Evolutionary conservation across 1,284 basidiomycete genomes (phyloP).

Genomic region (Puccinia horiana): DNA sequence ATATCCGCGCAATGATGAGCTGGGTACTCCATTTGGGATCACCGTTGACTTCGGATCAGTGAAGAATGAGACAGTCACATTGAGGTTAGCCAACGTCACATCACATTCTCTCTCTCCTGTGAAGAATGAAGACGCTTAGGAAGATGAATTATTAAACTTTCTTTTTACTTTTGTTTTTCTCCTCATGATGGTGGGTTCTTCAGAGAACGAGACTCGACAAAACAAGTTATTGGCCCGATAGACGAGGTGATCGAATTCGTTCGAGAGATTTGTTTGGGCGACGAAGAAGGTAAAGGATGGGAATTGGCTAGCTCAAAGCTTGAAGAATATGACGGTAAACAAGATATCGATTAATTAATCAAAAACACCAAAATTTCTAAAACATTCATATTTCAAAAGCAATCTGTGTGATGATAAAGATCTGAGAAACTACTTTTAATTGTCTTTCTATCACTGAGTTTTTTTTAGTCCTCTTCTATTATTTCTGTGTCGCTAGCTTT

Average conservation of each 20-base stretch:
- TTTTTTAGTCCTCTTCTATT: too few species aligned
- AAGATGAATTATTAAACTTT: background rate
- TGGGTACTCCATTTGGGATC: constrained; percentile 93
- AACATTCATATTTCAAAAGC: too few species aligned
- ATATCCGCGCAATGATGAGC: constrained; percentile 95
- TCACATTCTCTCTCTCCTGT: background rate
- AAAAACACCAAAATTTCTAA: too few species aligned
- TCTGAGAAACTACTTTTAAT: too few species aligned
- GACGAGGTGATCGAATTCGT: constrained; percentile 43
- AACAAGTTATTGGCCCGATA: constrained; percentile 48
- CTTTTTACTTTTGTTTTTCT: background rate
- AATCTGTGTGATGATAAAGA: too few species aligned
- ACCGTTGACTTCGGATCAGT: constrained; percentile 95
- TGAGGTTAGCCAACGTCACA: constrained; percentile 63
- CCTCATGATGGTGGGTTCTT: background rate
- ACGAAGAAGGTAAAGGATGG: constrained; percentile 33
- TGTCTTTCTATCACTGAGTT: too few species aligned
- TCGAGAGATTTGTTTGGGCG: constrained; percentile 37
- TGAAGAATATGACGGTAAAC: constrained; percentile 44
- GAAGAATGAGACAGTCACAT: constrained; percentile 82
- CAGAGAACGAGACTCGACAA: constrained; percentile 48
- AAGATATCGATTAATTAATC: constrained; percentile 39
- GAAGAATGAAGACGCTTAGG: background rate
- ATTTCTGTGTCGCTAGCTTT: too few species aligned
- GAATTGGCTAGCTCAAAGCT: constrained; percentile 35